These are phyloP conservation scores for Mycena filopes DNA, from an alignment of 768 basidiomycete species.

Conservation along the genomic window DNA sequence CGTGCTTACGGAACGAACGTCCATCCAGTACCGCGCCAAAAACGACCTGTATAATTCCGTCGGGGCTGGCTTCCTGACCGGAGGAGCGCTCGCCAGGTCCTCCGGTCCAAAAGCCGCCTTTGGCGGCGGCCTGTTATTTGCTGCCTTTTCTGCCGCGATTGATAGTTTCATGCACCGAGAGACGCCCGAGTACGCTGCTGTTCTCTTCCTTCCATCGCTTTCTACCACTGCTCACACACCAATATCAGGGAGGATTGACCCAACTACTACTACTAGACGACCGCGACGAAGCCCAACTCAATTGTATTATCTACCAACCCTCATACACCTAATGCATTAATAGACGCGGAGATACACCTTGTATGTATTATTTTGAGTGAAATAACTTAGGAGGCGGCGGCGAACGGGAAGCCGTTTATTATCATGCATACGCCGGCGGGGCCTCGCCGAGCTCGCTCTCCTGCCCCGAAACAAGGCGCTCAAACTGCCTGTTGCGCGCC, in stretches of 20 bases:
- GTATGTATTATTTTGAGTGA: conserved; percentile 5
- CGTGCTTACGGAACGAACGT: conserved; percentile 6
- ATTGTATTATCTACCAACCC: conserved; percentile 30
- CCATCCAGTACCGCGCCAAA: conserved; percentile 91
- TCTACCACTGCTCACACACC: conserved; percentile 17
- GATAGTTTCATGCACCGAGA: conserved; percentile 87
- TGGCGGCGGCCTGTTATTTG: conserved; percentile 92
- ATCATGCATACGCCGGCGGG: conserved; percentile 77
- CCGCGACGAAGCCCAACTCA: conserved; percentile 13
- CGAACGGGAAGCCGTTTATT: too few relatives aligned
- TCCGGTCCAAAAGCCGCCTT: conserved; percentile 88
- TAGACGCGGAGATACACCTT: background rate
- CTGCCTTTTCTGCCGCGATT: conserved; percentile 92
- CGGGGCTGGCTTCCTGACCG: conserved; percentile 87
- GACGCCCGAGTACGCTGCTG: conserved; percentile 71
- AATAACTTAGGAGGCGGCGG: background rate
- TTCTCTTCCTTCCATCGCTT: conserved; percentile 34
- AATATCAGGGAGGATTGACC: conserved; percentile 56
- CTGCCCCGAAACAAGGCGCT: conserved; percentile 84
- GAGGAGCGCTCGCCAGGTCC: conserved; percentile 87
- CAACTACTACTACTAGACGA: conserved; percentile 11
- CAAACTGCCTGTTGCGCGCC: conserved; percentile 68
- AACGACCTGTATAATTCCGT: conserved; percentile 95
- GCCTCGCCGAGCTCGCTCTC: conserved; percentile 85
- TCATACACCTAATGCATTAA: conserved; percentile 7